phyloP scores from a whole-genome alignment of 129 eudicot genomes.

The Deinandra increscens region DNA sequence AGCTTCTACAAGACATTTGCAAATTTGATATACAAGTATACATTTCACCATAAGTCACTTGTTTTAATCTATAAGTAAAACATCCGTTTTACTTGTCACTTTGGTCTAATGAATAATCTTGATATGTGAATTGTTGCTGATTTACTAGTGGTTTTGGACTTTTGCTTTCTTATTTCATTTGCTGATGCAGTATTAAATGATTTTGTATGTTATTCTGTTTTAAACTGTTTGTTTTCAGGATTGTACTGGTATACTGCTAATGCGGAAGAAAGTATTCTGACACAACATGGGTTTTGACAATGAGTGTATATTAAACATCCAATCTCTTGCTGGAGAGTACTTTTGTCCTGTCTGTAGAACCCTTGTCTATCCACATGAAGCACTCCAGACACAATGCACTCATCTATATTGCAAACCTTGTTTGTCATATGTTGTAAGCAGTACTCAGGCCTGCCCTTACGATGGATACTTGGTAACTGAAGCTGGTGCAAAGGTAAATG shows the following conservation, averaged over 20 bases:
- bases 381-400: constrained; percentile 84
- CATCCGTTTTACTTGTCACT: background rate
- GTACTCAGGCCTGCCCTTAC: constrained; percentile 88
- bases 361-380: constrained; percentile 93
- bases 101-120: background rate
- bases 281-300: constrained; percentile 84
- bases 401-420: constrained; percentile 95
- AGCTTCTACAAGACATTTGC: background rate
- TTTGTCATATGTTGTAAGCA: constrained; percentile 70
- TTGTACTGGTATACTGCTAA: constrained; percentile 27
- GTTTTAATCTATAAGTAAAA: background rate
- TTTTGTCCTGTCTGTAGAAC: constrained; percentile 96
- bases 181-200: background rate
- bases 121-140: background rate
- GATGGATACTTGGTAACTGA: constrained; percentile 95
- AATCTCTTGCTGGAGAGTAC: constrained; percentile 87
- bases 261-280: constrained; percentile 25
- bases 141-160: background rate
- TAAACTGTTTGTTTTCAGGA: constrained; percentile 10
- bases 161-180: background rate
- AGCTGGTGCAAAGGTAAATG: constrained; percentile 70
- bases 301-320: constrained; percentile 82
- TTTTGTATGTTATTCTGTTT: constrained; percentile 15
- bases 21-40: background rate
- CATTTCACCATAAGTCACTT: background rate